phyloP scores from a whole-genome alignment of 1,284 basidiomycete species.

The Inonotus hispidus region DNA sequence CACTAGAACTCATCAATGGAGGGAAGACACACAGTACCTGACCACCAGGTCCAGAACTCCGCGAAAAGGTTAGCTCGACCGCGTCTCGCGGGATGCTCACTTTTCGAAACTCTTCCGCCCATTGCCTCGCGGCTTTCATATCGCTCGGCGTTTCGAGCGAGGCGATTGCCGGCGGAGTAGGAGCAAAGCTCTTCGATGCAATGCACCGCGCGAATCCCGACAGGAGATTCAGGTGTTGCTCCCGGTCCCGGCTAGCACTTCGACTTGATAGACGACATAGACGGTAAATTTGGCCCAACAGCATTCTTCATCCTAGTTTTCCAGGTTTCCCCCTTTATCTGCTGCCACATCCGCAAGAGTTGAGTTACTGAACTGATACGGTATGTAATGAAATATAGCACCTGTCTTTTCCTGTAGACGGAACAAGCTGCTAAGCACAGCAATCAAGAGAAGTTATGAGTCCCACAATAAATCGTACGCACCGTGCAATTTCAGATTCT shows the following conservation, averaged over 20 bases:
- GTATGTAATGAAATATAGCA: too few species aligned
- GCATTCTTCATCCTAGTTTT: not conserved
- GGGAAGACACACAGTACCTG: conserved; percentile 42
- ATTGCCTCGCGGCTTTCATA: conserved; percentile 40
- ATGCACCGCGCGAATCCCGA: not conserved
- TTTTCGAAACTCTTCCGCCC: conserved; percentile 45
- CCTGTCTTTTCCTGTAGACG: too few species aligned
- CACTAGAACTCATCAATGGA: not conserved
- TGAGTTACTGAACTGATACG: too few species aligned
- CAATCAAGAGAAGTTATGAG: too few species aligned
- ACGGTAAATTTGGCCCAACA: not conserved
- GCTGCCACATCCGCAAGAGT: too few species aligned
- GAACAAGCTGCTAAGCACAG: too few species aligned
- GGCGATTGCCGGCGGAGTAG: conserved; percentile 33
- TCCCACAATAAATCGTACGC: too few species aligned
- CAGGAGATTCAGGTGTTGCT: too few species aligned
- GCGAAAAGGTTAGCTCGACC: conserved; percentile 59
- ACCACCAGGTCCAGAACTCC: conserved; percentile 76
- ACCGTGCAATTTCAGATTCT: too few species aligned
- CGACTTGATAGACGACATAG: not conserved
- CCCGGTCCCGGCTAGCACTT: not conserved
- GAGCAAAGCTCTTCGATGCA: conserved; percentile 21
- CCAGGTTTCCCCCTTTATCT: not conserved
- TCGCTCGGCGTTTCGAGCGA: conserved; percentile 35
- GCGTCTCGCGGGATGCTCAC: conserved; percentile 39